Evolutionary conservation across 257 asterid species (phyloP), one percentile per base, ranked within the genome.

Genomic region (Ilex asprella): DNA sequence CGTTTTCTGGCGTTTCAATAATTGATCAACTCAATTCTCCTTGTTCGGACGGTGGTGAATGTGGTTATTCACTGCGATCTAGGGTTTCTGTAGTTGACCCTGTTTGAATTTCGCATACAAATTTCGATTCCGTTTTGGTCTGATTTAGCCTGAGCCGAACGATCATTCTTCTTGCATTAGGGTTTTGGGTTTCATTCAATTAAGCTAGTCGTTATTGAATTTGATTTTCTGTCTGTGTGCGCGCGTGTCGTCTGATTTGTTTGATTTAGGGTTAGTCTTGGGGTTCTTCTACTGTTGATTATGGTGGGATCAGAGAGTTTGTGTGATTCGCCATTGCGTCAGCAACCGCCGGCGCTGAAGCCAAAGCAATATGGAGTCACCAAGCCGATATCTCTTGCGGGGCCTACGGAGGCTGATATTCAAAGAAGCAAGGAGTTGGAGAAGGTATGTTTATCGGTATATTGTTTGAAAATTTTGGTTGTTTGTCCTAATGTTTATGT

Each of bases 361-460:
- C 74, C 76, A 30, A 82, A 78, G 79, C 85, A 88, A 70, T 81
- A 81, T 75, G 98, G 92, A 7, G 94, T 91, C 69, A 78, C 92
- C 16, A 81, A 69, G 60, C 95, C 98, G 7, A 66, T 92, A 76
- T 89, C 97, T 7, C 75, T 44, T 31, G 87, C 94, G 13, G 95
- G 91, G 53, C 96, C 99, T 6, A 66, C 63, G 12, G 89, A 85
- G 51, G 79, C 62, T 58, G 97, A 92, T 73, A 53, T 76, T 47
- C 86, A 73, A 59, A 82, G 84, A 64, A 89, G 76, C 41, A 66
- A 58, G 62, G 96, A 85, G 62, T 63, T 92, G 86, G 89, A 86
- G 76, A 89, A 89, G 96, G 98, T 92, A 55, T 27, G 59, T 61
- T 30, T 58, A 53, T 27, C 54, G 3, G 7, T 9, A 39, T 3